These are phyloP conservation scores for Sclerotinia minor DNA, from an alignment of 2,329 filamentous ascomycete species.

Conservation along the genomic window DNA sequence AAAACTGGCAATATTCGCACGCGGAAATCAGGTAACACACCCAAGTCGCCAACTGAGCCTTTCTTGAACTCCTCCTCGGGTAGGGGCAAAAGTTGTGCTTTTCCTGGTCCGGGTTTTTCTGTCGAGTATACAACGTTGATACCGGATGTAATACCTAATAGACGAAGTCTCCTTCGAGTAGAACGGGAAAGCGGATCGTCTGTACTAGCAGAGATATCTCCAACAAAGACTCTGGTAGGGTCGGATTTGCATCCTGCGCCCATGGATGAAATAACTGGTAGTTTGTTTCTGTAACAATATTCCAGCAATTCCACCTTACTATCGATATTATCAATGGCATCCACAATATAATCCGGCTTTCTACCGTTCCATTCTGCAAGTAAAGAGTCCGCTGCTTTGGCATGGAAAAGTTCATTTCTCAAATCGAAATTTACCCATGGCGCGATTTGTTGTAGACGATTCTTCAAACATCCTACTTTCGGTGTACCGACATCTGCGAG, in stretches of 20 bases:
- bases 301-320: slow-evolving; percentile 89
- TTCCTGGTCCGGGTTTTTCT: slow-evolving; percentile 85
- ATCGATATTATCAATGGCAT: slow-evolving; percentile 98
- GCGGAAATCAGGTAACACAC: slow-evolving; percentile 87
- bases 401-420: slow-evolving; percentile 79
- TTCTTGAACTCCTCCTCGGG: slow-evolving; percentile 85
- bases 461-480: slow-evolving; percentile 83
- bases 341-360: slow-evolving; percentile 83
- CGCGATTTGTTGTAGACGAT: slow-evolving; percentile 78
- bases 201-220: slow-evolving; percentile 83
- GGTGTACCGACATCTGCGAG: slow-evolving; percentile 89
- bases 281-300: slow-evolving; percentile 75
- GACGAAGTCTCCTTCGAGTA: slow-evolving; percentile 72
- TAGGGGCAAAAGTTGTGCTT: slow-evolving; percentile 84
- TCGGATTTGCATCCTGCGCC: slow-evolving; percentile 92
- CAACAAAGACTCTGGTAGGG: slow-evolving; percentile 80
- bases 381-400: slow-evolving; percentile 62
- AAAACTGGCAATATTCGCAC: slow-evolving; percentile 93
- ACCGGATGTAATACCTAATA: slow-evolving; percentile 75
- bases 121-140: slow-evolving; percentile 92
- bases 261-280: slow-evolving; percentile 92
- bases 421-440: slow-evolving; percentile 93
- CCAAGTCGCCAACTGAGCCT: slow-evolving; percentile 81
- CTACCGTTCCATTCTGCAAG: slow-evolving; percentile 67
- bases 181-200: slow-evolving; percentile 87